phyloP scores from a whole-genome alignment of 441 rosid genomes.

The Pelargonium fulgidum region DNA sequence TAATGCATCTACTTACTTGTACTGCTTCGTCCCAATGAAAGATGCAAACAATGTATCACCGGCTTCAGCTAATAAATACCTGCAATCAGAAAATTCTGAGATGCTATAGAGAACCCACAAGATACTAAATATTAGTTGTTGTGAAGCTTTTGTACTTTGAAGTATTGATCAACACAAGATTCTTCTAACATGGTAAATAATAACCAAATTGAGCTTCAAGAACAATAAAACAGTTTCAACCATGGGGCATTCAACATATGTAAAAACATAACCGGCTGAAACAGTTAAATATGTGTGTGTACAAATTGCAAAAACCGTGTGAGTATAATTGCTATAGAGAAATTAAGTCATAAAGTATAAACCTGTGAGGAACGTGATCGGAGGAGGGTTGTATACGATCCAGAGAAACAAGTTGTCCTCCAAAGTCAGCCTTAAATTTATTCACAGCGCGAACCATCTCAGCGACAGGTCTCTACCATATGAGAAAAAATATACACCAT shows the following conservation, averaged over 20 bases:
- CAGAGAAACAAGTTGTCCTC: constrained; percentile 77
- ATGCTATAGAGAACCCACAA: not conserved
- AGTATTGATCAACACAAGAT: not conserved
- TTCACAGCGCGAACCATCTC: constrained; percentile 90
- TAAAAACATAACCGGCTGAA: not conserved
- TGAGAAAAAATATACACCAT: constrained; percentile 5
- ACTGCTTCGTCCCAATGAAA: constrained; percentile 88
- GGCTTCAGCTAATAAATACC: constrained; percentile 91
- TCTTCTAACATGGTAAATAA: not conserved
- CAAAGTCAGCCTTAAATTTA: constrained; percentile 89
- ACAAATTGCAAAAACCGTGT: not conserved
- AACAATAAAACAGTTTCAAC: not conserved
- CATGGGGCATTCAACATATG: not conserved
- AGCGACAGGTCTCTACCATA: constrained; percentile 62
- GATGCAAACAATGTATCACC: constrained; percentile 96
- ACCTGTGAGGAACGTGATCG: constrained; percentile 93
- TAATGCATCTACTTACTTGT: constrained; percentile 51
- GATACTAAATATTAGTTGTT: not conserved
- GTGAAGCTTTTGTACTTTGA: not conserved
- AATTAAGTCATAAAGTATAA: not conserved
- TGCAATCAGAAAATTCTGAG: constrained; percentile 25
- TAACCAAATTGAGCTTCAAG: not conserved
- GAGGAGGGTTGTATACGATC: constrained; percentile 94
- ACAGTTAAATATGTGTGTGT: too few species aligned
- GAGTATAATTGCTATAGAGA: not conserved